phyloP scores from a whole-genome alignment of 176 grass and related monocot genomes.

The Luzula sylvatica region DNA sequence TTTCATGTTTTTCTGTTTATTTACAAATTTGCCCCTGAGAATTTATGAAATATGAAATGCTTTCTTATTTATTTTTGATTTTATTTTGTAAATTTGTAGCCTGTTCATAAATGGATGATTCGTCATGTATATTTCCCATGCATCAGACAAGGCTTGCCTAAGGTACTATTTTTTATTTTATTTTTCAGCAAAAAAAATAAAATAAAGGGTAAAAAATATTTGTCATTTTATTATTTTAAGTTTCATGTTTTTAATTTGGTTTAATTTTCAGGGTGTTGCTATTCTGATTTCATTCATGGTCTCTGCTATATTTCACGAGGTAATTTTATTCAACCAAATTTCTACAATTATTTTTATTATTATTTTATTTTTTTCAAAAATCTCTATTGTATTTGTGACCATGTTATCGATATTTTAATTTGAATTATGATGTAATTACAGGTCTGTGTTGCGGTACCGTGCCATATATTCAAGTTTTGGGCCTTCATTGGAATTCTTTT shows the following conservation, averaged over 20 bases:
- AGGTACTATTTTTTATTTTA: slow-evolving; percentile 46
- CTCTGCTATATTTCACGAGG: slow-evolving; percentile 96
- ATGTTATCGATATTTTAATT: background rate
- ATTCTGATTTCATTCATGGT: slow-evolving; percentile 77
- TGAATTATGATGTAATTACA: slow-evolving; percentile 21
- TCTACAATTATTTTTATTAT: background rate
- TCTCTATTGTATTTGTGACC: slow-evolving; percentile 1
- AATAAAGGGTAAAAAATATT: too few species aligned
- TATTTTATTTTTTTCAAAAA: background rate
- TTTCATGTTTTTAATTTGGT: background rate
- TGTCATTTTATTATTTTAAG: background rate
- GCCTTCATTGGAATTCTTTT: slow-evolving; percentile 88
- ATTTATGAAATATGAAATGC: background rate
- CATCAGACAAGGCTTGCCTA: slow-evolving; percentile 71
- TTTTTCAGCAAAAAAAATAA: background rate
- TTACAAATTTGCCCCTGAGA: background rate
- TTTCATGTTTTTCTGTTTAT: background rate
- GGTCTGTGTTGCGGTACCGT: slow-evolving; percentile 79
- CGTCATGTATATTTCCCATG: slow-evolving; percentile 90
- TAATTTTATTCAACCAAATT: slow-evolving; percentile 23
- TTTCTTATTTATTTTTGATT: slow-evolving; percentile 4
- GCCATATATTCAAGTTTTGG: slow-evolving; percentile 97
- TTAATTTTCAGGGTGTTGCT: slow-evolving; percentile 46
- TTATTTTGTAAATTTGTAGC: slow-evolving; percentile 41
- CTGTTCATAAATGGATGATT: slow-evolving; percentile 96